A percentile compares a stretch with the other conserved stretches of the same genome.
phyloP scores from a whole-genome alignment of 2,329 filamentous ascomycete species.

The Epichloe gansuensis region DNA sequence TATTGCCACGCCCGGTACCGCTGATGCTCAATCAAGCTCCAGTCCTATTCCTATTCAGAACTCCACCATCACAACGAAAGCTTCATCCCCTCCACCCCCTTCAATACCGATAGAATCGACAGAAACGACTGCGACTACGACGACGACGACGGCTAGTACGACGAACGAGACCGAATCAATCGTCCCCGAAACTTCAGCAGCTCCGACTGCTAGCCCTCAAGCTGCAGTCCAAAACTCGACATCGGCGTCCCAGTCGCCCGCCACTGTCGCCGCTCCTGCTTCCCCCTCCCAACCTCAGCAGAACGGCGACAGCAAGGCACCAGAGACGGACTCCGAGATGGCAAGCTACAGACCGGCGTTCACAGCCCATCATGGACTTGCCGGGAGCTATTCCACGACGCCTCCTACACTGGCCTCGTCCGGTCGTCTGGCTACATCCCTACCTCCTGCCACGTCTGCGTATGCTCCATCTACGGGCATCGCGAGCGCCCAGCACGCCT shows the following conservation, averaged over 20 bases:
- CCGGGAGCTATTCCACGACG: slow-evolving; percentile 15
- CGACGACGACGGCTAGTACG: neutral
- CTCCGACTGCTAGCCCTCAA: slow-evolving; percentile 1
- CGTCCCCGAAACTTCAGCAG: neutral
- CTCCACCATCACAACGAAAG: neutral
- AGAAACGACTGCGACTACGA: slow-evolving; percentile 1
- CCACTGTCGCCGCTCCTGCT: slow-evolving; percentile 7
- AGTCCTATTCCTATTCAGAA: slow-evolving; percentile 1
- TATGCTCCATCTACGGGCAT: slow-evolving; percentile 12
- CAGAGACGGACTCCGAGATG: slow-evolving; percentile 20
- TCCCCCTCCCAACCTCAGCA: slow-evolving; percentile 12
- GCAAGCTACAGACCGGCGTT: slow-evolving; percentile 16
- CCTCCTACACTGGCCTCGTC: slow-evolving; percentile 6
- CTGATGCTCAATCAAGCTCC: slow-evolving; percentile 7
- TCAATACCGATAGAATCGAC: neutral
- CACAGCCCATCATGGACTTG: slow-evolving; percentile 13
- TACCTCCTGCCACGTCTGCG: slow-evolving; percentile 3
- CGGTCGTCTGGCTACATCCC: slow-evolving; percentile 5
- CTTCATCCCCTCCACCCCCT: slow-evolving; percentile 4
- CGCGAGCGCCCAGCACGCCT: slow-evolving; percentile 17
- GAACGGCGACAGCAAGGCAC: slow-evolving; percentile 20
- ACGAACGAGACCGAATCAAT: neutral
- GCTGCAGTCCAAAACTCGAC: slow-evolving; percentile 2
- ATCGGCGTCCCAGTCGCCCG: slow-evolving; percentile 7
- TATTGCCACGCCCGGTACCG: slow-evolving; percentile 3